Conservation (phyloP, 768 basidiomycete species). For the Antrodiella citrinella region DNA sequence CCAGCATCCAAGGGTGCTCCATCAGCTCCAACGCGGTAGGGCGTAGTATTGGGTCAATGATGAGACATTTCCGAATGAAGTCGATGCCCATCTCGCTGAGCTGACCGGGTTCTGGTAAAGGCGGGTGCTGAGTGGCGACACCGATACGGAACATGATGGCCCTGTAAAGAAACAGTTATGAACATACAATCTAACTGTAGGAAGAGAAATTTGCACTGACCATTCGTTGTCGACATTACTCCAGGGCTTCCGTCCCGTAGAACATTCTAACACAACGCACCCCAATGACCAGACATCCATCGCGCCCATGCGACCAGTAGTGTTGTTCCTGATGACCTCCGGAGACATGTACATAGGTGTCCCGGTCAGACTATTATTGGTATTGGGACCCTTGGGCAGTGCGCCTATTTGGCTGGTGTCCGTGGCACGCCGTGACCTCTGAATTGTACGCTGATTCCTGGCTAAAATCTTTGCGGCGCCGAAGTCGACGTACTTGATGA, state of each 20-base stretch:
- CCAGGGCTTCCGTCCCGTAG: constrained; percentile 97
- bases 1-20: constrained; percentile 84
- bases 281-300: constrained; percentile 99
- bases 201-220: constrained; percentile 39
- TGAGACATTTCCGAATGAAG: constrained; percentile 90
- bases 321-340: constrained; percentile 94
- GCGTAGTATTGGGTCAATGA: constrained; percentile 74
- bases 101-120: constrained; percentile 85
- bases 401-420: constrained; percentile 25
- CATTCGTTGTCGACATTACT: constrained; percentile 99
- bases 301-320: constrained; percentile 79
- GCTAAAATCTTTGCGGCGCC: constrained; percentile 95
- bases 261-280: constrained; percentile 94
- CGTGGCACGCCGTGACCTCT: constrained; percentile 53
- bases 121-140: constrained; percentile 93
- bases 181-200: neutral
- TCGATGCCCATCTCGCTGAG: constrained; percentile 84
- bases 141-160: constrained; percentile 99
- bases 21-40: constrained; percentile 83
- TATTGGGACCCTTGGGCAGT: constrained; percentile 12
- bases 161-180: constrained; percentile 44
- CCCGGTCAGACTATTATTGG: constrained; percentile 82
- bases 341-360: constrained; percentile 99
- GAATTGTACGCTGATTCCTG: constrained; percentile 78
- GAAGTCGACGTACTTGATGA: constrained; percentile 96